Base-by-base conservation (phyloP, 1,284 basidiomycete genomes). In the Meripilus lineatus region DNA sequence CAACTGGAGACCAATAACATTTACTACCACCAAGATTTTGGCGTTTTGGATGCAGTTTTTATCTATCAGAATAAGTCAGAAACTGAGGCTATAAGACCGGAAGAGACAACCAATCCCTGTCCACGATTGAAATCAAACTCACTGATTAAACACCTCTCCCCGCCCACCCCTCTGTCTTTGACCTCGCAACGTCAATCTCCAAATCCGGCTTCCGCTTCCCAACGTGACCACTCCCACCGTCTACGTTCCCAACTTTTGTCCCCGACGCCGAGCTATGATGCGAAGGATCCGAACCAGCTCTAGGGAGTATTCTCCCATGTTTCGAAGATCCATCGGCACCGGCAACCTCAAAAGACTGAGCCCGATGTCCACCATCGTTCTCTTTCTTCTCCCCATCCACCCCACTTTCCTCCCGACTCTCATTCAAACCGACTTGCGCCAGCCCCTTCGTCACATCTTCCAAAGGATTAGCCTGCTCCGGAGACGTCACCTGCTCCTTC, bases 401-500 rank as follows among this genome's bases (percentile, higher is more conserved):
- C 28, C 8, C 10, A 30, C 28, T n/a, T 30, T 30, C 28, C 8
- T 10, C 28, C 8, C 10, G n/a, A n/a, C 10, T 10, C 8, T 8
- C 8, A 30, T 8, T n/a, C 8, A 30, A n/a, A n/a, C n/a, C n/a
- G 8, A 30, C 8, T 30, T 30, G 10, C 28, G 10, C 28, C 8
- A 30, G 10, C 10, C 10, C n/a, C 28, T 30, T 30, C 28, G 28
- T 30, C 28, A 30, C 10, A 10, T n/a, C 28, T 30, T 30, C 28
- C n/a, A 30, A 10, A 30, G 28, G 10, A 10, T 30, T 30, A 10
- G 28, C 8, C 28, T 30, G 10, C n/a, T n/a, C 28, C n/a, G 28
- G 43, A 15, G 39, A 40, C 11, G 50, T 45, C 13, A 40, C 38
- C 17, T 49, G 52, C 32, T 49, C 51, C 40, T 52, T 57, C 43